These are phyloP conservation scores for Antitrichia curtipendula DNA, from an alignment of 225 moss, liverwort and hornwort species.

Conservation along the genomic window DNA sequence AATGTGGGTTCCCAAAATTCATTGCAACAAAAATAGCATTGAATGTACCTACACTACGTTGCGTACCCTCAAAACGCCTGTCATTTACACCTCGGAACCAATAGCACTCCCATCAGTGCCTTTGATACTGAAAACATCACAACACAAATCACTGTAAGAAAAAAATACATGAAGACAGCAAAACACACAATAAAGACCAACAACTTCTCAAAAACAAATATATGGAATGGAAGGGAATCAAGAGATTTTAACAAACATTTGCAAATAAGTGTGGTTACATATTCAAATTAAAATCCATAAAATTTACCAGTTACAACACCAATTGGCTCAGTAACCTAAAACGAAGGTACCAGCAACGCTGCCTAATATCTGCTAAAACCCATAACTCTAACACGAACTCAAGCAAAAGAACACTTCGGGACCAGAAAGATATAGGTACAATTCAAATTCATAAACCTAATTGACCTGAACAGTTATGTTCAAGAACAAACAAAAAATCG, in stretches of 20 bases:
- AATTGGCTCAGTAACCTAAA: neutral
- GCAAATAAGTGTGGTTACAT: neutral
- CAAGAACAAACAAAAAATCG: neutral
- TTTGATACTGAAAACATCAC: neutral
- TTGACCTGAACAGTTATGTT: neutral
- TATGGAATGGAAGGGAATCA: neutral
- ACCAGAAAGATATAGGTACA: neutral
- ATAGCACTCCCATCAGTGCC: neutral
- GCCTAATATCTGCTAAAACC: too few species aligned
- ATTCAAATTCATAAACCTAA: neutral
- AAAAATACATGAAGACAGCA: neutral
- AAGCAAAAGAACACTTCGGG: too few species aligned
- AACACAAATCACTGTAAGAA: neutral
- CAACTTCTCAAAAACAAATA: neutral
- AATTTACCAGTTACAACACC: neutral
- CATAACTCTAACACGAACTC: neutral
- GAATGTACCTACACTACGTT: constrained; percentile 6
- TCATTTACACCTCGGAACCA: neutral
- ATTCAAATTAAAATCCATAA: neutral
- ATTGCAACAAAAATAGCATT: constrained; percentile 6
- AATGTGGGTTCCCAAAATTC: constrained; percentile 15
- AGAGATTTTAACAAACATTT: neutral
- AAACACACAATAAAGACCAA: neutral
- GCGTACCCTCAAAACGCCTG: neutral
- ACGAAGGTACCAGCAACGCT: neutral